A percentile compares a stretch with the other conserved stretches of the same genome.
These are phyloP conservation scores for Saururus chinensis DNA, from an alignment of 164 flowering plant species.

Conservation along the genomic window DNA sequence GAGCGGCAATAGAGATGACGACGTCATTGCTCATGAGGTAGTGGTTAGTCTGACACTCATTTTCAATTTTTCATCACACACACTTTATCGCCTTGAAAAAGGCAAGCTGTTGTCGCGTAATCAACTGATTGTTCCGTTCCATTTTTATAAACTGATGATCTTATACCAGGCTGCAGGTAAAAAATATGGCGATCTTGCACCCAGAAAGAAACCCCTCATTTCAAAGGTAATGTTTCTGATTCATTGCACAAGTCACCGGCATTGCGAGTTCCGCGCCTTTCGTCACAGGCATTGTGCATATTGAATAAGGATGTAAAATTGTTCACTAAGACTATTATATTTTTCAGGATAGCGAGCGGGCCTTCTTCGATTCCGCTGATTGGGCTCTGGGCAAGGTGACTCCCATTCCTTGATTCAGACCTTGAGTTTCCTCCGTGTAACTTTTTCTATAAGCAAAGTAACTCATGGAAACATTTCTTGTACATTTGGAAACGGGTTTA, in stretches of 20 bases:
- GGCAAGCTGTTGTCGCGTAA: too few species aligned
- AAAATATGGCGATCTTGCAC: slow-evolving; percentile 62
- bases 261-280: background rate
- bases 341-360: slow-evolving; percentile 17
- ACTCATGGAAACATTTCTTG: background rate
- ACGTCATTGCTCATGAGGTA: slow-evolving; percentile 1
- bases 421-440: background rate
- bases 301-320: background rate
- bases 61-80: background rate
- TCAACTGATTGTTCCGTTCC: background rate
- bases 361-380: slow-evolving; percentile 80
- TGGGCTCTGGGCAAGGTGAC: slow-evolving; percentile 86
- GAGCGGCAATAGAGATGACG: slow-evolving; percentile 2
- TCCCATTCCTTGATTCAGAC: background rate
- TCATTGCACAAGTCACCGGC: background rate
- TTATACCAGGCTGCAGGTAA: slow-evolving; percentile 20
- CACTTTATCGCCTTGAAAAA: too few species aligned
- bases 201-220: slow-evolving; percentile 83
- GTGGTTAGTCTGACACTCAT: background rate
- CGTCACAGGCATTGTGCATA: background rate
- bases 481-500: background rate
- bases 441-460: background rate
- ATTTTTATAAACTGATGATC: too few species aligned
- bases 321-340: too few species aligned
- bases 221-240: slow-evolving; percentile 36